Base-by-base conservation (phyloP, 139 green algal genomes). In the Auxenochlorella protothecoides region DNA sequence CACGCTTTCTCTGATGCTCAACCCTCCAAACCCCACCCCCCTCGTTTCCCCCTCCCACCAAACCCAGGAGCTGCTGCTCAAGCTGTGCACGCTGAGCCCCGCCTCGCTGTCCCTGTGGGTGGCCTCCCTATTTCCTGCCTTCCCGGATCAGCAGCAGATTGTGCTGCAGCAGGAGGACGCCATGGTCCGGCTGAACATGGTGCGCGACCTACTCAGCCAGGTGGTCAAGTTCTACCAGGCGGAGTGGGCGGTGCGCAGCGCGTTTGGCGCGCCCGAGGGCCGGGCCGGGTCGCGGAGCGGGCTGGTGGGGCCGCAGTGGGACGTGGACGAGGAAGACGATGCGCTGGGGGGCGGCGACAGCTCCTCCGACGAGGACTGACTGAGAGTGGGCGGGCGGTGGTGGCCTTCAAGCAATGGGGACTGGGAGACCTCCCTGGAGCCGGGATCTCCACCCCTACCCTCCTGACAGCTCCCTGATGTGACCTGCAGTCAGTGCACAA, bases 61-160 rank as follows among this genome's bases (percentile, higher is more conserved):
- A 44, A 44, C 27, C 27, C 27, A 44, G 27, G 27, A 44, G 27
- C 27, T 44, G 27, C 27, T 44, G 27, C 57, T 62, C 9, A 15
- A 84, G 68, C 71, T 84, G 14, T 65, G 6, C 0, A 61, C 63
- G 56, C 63, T 84, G 68, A 53, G 11, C 6, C 80, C 80, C 13
- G 16, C 54, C 13, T 68, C 78, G 44, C 68, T 85, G 5, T 75
- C 63, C 56, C 83, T 80, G 73, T 85, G 80, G 80, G 74, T 85
- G 53, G 77, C 69, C 15, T 84, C 80, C 12, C 66, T 80, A 5
- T 81, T 85, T 44, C 69, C 67, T 0, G 80, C 70, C 62, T 83
- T 67, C 68, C 67, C 79, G 3, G 69, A 71, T 53, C 72, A 79
- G 67, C 74, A 81, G 16, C 77, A 82, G 27, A 69, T 69, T 60